Percentiles rank a stretch among this genome's conserved stretches.
Evolutionary conservation across 116 monocot species (phyloP).

Genomic region (Cymodocea nodosa): DNA sequence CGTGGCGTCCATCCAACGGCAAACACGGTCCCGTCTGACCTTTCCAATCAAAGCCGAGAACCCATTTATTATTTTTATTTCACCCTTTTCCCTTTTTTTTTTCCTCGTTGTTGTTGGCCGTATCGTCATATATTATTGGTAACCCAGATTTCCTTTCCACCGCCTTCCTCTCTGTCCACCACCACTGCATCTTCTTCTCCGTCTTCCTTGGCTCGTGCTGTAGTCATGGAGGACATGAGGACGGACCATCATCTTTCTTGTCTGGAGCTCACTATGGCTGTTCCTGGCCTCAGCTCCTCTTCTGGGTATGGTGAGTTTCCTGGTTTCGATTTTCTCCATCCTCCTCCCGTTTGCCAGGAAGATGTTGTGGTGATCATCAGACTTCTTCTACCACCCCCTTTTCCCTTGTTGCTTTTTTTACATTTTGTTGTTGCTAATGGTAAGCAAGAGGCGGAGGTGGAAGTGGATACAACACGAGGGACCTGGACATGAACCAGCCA

Average conservation of each 20-base stretch:
- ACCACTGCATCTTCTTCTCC: too few relatives aligned
- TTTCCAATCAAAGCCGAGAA: not conserved
- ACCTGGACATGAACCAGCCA: slow-evolving; percentile 61
- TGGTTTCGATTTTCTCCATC: not conserved
- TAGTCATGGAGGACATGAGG: not conserved
- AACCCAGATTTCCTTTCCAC: not conserved
- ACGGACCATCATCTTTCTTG: slow-evolving; percentile 1
- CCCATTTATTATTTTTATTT: too few relatives aligned
- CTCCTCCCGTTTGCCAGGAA: not conserved
- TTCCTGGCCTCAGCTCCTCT: slow-evolving; percentile 31
- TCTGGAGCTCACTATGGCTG: slow-evolving; percentile 48
- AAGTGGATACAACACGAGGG: slow-evolving; percentile 25
- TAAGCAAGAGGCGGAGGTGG: slow-evolving; percentile 6
- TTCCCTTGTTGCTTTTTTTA: too few relatives aligned
- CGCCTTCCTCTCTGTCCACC: too few relatives aligned
- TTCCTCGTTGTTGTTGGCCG: too few relatives aligned
- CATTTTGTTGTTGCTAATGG: too few relatives aligned
- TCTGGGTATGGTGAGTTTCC: slow-evolving; percentile 22
- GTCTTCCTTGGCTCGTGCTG: not conserved
- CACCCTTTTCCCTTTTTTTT: too few relatives aligned
- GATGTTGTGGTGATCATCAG: not conserved
- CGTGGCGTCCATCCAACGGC: not conserved
- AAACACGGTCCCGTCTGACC: not conserved
- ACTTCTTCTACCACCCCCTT: too few relatives aligned
- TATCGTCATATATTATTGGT: too few relatives aligned